Percentiles rank a stretch among this genome's conserved stretches.
phyloP scores from a whole-genome alignment of 148 eudicot genomes.

The Silene latifolia region DNA sequence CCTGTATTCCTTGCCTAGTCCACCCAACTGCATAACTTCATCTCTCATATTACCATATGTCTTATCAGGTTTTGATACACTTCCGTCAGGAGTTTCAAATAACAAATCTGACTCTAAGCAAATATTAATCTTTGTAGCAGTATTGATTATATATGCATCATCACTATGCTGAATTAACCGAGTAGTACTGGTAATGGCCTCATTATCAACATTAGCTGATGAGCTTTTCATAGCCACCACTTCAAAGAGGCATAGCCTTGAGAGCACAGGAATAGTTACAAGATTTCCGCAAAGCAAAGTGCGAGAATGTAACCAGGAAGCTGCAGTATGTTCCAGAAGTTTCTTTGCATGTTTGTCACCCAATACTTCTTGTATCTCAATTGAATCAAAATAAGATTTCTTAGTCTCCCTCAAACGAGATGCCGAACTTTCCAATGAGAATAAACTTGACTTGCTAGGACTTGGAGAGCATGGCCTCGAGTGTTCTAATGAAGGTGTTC shows the following conservation, averaged over 20 bases:
- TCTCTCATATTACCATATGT: constrained; percentile 22
- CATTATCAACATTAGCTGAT: constrained; percentile 25
- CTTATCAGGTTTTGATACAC: constrained; percentile 22
- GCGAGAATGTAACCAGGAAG: constrained; percentile 58
- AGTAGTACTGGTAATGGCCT: constrained; percentile 21
- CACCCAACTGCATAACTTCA: constrained; percentile 54
- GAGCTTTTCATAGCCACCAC: constrained; percentile 45
- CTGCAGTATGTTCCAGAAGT: constrained; percentile 53
- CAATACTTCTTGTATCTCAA: constrained; percentile 50
- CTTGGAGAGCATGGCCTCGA: constrained; percentile 51
- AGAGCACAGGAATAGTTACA: constrained; percentile 61
- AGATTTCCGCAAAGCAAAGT: constrained; percentile 61
- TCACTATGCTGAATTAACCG: constrained; percentile 21
- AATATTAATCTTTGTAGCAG: constrained; percentile 52
- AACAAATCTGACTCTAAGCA: constrained; percentile 30
- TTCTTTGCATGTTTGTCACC: constrained; percentile 53
- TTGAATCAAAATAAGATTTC: constrained; percentile 27
- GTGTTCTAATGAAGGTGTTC: constrained; percentile 48
- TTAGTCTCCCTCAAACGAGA: constrained; percentile 24
- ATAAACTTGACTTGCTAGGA: constrained; percentile 34
- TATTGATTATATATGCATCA: constrained; percentile 47
- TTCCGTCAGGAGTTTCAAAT: constrained; percentile 25
- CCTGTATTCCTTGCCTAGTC: constrained; percentile 68
- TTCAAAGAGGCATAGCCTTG: constrained; percentile 53
- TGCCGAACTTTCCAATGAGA: constrained; percentile 33